Evolutionary conservation across 2,329 filamentous ascomycete genomes (phyloP), one percentile per base, ranked within the genome.

Genomic region (Sphaerulina musiva): DNA sequence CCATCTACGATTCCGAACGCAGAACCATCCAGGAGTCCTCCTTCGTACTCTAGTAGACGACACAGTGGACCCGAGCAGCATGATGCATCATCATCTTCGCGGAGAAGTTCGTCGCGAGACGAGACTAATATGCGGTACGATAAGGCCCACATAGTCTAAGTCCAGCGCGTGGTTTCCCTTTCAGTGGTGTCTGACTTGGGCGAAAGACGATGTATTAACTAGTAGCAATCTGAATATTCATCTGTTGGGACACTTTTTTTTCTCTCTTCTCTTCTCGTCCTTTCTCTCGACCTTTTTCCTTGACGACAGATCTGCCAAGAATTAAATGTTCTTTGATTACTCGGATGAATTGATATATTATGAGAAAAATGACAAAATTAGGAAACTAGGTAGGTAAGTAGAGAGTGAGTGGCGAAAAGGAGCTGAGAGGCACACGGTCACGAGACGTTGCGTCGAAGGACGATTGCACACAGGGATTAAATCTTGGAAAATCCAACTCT

Each of bases 401-500:
- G n/a, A n/a, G n/a, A 36, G 32, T 12, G 34, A 38, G 34, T 38
- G 34, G 34, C 34, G 34, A 11, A 43, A 10, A 10, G 34, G 5
- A 4, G 6, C 6, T 8, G 8, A 38, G 10, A 9, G 8, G 34
- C 34, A 38, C 34, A 9, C 6, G 6, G 34, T 8, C 34, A 31
- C 32, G 31, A 20, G 20, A 20, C 20, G 2, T 20, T 20, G 20
- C 2, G 20, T 20, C 3, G 20, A 20, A 20, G 2, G 20, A 20
- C 20, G 2, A 4, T 3, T 20, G 20, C 20, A 20, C 20, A 42
- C 48, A 46, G 48, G 54, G 54, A 56, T 56, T 31, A 45, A 53
- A 56, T 53, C 54, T 48, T 56, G 54, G 46, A 42, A 42, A 40
- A 40, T 31, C 32, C 44, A 29, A 29, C 48, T 23, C 36, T 39